Conservation (phyloP, 1,284 basidiomycete genomes). For the Pseudozyma sp. region DNA sequence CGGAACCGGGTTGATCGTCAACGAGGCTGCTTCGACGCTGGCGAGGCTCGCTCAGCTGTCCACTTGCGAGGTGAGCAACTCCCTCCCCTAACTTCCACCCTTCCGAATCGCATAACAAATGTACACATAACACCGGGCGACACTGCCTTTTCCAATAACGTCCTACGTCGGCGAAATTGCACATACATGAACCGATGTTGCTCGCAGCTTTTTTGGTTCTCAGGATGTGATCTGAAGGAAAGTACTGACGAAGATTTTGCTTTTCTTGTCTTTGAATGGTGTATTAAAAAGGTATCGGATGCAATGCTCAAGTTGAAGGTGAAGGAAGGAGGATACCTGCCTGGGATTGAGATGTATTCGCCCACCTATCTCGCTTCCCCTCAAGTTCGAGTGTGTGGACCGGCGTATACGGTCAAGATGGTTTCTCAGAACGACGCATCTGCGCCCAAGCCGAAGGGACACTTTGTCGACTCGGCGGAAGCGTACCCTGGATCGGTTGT, state of each 20-base stretch:
- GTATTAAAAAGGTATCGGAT: conserved; percentile 79
- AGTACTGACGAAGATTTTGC: conserved; percentile 12
- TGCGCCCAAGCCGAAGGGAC: conserved; percentile 77
- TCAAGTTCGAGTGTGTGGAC: conserved; percentile 72
- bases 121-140: conserved; percentile 11
- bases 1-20: conserved; percentile 1
- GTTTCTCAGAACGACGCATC: conserved; percentile 75
- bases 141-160: background rate
- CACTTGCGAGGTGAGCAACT: conserved; percentile 53
- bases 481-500: conserved; percentile 74
- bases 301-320: conserved; percentile 85
- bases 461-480: conserved; percentile 86
- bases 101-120: background rate
- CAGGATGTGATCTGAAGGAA: too few relatives aligned
- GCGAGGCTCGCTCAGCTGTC: conserved; percentile 45
- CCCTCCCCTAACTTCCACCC: conserved; percentile 18
- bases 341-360: conserved; percentile 79
- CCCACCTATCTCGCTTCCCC: conserved; percentile 63
- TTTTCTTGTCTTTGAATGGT: conserved; percentile 1
- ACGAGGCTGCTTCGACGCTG: conserved; percentile 20
- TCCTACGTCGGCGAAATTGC: too few relatives aligned
- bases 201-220: too few relatives aligned
- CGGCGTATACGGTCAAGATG: conserved; percentile 91
- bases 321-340: conserved; percentile 81
- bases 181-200: too few relatives aligned